Conservation (phyloP, 108 stramenopile genomes). For the Seminavis robusta region DNA sequence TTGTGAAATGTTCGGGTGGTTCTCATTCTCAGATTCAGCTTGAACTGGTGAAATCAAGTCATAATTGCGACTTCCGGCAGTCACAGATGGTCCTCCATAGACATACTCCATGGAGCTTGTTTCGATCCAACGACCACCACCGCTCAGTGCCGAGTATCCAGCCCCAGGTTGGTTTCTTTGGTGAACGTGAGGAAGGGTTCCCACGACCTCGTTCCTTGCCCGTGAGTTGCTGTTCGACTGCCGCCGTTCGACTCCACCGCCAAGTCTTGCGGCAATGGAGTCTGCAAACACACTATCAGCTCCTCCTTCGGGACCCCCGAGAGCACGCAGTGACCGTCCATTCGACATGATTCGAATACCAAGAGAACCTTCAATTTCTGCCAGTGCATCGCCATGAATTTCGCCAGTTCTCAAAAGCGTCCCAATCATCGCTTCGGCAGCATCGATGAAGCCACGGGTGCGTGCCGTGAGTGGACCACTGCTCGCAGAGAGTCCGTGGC, state of each 20-base stretch:
- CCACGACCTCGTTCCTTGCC: slow-evolving; percentile 8
- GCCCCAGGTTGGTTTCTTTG: slow-evolving; percentile 60
- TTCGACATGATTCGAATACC: slow-evolving; percentile 51
- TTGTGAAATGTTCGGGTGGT: slow-evolving; percentile 17
- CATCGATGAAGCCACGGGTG: slow-evolving; percentile 40
- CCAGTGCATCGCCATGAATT: slow-evolving; percentile 42
- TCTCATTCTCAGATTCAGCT: slow-evolving; percentile 14
- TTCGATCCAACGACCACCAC: slow-evolving; percentile 28
- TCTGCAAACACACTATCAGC: slow-evolving; percentile 1
- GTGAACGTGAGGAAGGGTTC: slow-evolving; percentile 41
- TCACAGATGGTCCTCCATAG: slow-evolving; percentile 62
- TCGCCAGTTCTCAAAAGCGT: slow-evolving; percentile 65
- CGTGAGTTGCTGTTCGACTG: neutral
- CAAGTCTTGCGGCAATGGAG: slow-evolving; percentile 7
- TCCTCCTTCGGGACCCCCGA: neutral
- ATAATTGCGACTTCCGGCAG: slow-evolving; percentile 56
- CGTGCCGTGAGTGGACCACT: slow-evolving; percentile 16
- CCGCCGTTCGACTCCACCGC: too few species aligned
- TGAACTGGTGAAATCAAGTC: slow-evolving; percentile 12
- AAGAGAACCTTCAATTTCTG: slow-evolving; percentile 70
- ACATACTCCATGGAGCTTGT: slow-evolving; percentile 71
- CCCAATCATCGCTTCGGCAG: slow-evolving; percentile 75
- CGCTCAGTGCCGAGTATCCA: slow-evolving; percentile 43
- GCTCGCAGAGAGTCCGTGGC: neutral
- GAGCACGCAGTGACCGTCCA: neutral